These are phyloP conservation scores for Orbilia ellipsospora DNA, from an alignment of 2,329 filamentous ascomycete genomes.

Conservation along the genomic window DNA sequence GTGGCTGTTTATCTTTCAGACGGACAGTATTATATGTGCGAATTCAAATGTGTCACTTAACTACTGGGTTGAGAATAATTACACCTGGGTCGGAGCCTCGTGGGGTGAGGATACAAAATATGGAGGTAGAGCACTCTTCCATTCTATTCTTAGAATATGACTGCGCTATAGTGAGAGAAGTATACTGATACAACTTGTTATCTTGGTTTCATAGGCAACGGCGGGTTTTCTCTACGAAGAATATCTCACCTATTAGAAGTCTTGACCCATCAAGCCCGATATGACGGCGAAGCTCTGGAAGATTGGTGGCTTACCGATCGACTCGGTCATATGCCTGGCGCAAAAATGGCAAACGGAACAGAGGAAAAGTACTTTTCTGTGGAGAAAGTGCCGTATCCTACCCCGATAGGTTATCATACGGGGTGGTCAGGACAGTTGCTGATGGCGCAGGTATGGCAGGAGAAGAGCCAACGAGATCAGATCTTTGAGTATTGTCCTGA, in stretches of 20 bases:
- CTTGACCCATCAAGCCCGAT: slow-evolving; percentile 65
- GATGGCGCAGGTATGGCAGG: slow-evolving; percentile 67
- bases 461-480: slow-evolving; percentile 65
- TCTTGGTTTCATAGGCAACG: slow-evolving; percentile 65
- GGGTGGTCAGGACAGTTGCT: slow-evolving; percentile 66
- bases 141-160: background rate
- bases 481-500: slow-evolving; percentile 71
- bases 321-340: slow-evolving; percentile 66
- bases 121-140: slow-evolving; percentile 16
- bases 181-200: background rate
- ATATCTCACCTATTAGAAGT: slow-evolving; percentile 68
- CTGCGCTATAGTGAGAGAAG: background rate
- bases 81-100: slow-evolving; percentile 66
- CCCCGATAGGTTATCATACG: slow-evolving; percentile 72
- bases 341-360: slow-evolving; percentile 68
- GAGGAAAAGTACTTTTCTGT: slow-evolving; percentile 67
- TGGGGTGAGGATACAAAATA: slow-evolving; percentile 61
- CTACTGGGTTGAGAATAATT: slow-evolving; percentile 68
- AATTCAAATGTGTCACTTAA: slow-evolving; percentile 66
- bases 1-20: slow-evolving; percentile 69
- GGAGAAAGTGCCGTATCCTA: slow-evolving; percentile 65
- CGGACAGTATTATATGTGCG: slow-evolving; percentile 69
- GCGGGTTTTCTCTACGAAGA: slow-evolving; percentile 68
- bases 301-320: slow-evolving; percentile 69
- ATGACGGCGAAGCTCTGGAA: slow-evolving; percentile 67